phyloP scores from a whole-genome alignment of 805 yeast genomes.

The Candida piceae region DNA sequence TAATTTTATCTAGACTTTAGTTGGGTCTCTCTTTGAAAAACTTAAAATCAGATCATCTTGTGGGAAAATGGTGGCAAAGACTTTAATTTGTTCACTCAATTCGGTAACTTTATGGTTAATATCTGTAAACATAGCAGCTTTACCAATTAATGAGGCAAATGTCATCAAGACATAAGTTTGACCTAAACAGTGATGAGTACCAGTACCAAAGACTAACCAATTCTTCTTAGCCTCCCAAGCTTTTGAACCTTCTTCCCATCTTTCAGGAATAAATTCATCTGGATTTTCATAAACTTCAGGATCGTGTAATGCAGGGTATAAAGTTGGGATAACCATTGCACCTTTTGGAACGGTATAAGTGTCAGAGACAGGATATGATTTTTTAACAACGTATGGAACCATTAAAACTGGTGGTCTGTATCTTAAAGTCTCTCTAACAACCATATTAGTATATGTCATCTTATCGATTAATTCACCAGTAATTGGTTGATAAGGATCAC shows the following conservation, averaged over 20 bases:
- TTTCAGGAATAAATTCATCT: conserved; percentile 90
- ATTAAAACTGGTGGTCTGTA: conserved; percentile 96
- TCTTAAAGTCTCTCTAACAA: conserved; percentile 87
- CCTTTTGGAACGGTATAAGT: conserved; percentile 94
- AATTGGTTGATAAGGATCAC: conserved; percentile 61
- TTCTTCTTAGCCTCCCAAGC: conserved; percentile 77
- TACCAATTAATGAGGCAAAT: conserved; percentile 87
- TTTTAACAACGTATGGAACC: conserved; percentile 95
- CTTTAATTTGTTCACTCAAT: conserved; percentile 85
- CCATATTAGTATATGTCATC: conserved; percentile 87
- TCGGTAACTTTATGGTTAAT: conserved; percentile 80
- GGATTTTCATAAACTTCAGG: conserved; percentile 96
- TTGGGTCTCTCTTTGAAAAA: conserved; percentile 64
- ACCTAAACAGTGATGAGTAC: conserved; percentile 95
- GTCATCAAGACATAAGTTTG: conserved; percentile 90
- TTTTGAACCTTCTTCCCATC: conserved; percentile 80
- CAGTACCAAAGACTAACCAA: conserved; percentile 97
- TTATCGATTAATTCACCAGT: conserved; percentile 70
- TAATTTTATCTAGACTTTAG: conserved; percentile 7
- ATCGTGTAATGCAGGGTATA: conserved; percentile 94
- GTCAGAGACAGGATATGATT: conserved; percentile 76
- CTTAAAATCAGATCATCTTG: conserved; percentile 84
- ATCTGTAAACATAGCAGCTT: conserved; percentile 76
- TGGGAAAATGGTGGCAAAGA: conserved; percentile 97
- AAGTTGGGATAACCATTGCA: conserved; percentile 92